phyloP scores from a whole-genome alignment of 2,329 filamentous ascomycete species.

The Fusarium humuli region DNA sequence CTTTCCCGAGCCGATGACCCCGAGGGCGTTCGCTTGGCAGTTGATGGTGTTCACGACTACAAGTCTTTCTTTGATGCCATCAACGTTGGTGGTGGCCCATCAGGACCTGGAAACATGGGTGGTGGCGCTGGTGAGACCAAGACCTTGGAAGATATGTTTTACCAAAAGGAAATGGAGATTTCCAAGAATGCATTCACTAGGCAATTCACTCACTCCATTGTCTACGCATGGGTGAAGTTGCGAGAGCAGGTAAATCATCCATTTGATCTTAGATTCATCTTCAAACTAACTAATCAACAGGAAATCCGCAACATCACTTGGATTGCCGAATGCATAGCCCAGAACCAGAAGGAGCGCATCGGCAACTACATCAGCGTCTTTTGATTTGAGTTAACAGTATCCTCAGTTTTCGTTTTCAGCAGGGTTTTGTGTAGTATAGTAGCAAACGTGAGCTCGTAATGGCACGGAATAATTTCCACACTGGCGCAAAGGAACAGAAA shows the following conservation, averaged over 20 bases:
- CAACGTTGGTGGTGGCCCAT: conserved; percentile 77
- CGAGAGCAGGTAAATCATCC: conserved; percentile 83
- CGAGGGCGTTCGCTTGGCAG: conserved; percentile 91
- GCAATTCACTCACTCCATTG: conserved; percentile 93
- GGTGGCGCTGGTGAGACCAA: conserved; percentile 84
- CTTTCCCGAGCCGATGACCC: conserved; percentile 94
- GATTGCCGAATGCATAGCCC: conserved; percentile 99
- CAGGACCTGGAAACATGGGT: conserved; percentile 84
- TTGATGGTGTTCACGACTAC: conserved; percentile 93
- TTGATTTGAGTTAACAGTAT: conserved; percentile 58
- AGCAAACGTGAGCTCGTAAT: conserved; percentile 54
- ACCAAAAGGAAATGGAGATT: conserved; percentile 99
- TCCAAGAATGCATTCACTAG: conserved; percentile 94
- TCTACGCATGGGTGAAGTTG: conserved; percentile 98
- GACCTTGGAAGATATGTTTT: conserved; percentile 97
- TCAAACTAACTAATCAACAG: conserved; percentile 61
- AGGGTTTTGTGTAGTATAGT: conserved; percentile 59
- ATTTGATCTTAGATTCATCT: neutral
- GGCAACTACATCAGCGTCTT: conserved; percentile 99
- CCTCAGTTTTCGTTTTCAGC: conserved; percentile 45
- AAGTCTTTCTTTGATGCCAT: conserved; percentile 96
- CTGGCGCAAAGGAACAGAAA: conserved; percentile 50
- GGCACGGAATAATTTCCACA: conserved; percentile 48
- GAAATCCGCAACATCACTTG: conserved; percentile 99
- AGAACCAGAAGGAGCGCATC: conserved; percentile 99